Evolutionary conservation across 352 stramenopile genomes (phyloP).

Genomic region (Peronospora destructor): DNA sequence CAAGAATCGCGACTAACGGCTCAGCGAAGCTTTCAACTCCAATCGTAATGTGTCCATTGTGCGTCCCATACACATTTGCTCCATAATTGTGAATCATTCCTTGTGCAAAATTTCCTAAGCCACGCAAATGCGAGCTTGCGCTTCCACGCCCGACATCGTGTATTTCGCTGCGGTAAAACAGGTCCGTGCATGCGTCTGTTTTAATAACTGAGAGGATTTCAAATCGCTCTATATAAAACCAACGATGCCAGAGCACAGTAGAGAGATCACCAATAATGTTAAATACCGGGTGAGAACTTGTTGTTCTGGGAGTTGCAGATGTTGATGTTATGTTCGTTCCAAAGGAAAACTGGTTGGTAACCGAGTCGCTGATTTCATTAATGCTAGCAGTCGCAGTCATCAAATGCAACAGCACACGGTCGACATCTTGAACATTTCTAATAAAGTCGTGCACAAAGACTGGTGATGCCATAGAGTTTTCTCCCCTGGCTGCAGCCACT

Average conservation of each 20-base stretch:
- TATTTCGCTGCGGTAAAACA: slow-evolving; percentile 59
- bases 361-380: slow-evolving; percentile 34
- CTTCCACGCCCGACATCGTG: slow-evolving; percentile 28
- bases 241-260: slow-evolving; percentile 84
- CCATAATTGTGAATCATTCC: slow-evolving; percentile 31
- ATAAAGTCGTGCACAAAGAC: slow-evolving; percentile 73
- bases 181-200: slow-evolving; percentile 48
- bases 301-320: slow-evolving; percentile 28
- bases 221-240: slow-evolving; percentile 86
- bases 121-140: slow-evolving; percentile 20
- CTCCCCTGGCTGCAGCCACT: slow-evolving; percentile 3
- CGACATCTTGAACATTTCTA: slow-evolving; percentile 79
- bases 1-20: slow-evolving; percentile 43
- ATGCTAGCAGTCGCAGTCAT: slow-evolving; percentile 64
- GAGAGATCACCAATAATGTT: slow-evolving; percentile 85
- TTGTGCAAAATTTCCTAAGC: slow-evolving; percentile 18
- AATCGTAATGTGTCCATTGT: slow-evolving; percentile 25
- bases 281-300: slow-evolving; percentile 78
- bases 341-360: slow-evolving; percentile 67
- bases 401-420: slow-evolving; percentile 76
- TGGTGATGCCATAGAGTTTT: slow-evolving; percentile 30
- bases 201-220: slow-evolving; percentile 73
- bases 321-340: slow-evolving; percentile 32
- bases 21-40: slow-evolving; percentile 56
- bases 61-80: slow-evolving; percentile 31